These are phyloP conservation scores for Aspergillus nidulans DNA, from an alignment of 495 filamentous ascomycete genomes.

Conservation along the genomic window DNA sequence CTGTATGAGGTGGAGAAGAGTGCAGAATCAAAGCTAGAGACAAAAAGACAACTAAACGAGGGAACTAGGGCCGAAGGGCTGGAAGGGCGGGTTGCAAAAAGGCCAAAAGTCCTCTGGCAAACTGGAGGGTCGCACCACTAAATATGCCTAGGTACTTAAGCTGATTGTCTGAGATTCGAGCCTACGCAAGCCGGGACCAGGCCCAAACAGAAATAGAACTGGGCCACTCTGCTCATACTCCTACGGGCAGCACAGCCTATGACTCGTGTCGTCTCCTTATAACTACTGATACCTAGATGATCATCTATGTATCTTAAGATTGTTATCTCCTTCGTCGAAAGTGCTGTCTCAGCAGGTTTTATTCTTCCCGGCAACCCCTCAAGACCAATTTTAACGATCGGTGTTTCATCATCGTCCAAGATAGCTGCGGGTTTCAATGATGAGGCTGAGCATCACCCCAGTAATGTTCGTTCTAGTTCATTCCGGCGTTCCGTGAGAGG, in stretches of 20 bases:
- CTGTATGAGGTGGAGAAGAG: background rate
- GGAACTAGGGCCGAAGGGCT: background rate
- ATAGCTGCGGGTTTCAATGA: constrained; percentile 1
- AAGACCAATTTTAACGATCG: constrained; percentile 8
- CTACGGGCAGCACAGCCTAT: background rate
- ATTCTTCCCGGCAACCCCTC: background rate
- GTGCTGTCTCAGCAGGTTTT: background rate
- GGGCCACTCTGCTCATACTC: background rate
- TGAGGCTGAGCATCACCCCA: constrained; percentile 5
- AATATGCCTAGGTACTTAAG: background rate
- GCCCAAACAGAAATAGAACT: background rate
- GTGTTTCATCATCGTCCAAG: constrained; percentile 13
- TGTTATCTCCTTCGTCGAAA: background rate
- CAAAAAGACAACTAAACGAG: constrained; percentile 3
- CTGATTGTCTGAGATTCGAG: background rate
- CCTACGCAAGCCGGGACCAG: background rate
- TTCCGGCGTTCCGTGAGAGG: background rate
- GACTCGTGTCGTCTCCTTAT: too few relatives aligned
- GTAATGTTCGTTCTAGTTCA: background rate
- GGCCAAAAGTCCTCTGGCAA: background rate
- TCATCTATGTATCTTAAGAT: background rate
- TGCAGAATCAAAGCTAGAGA: background rate
- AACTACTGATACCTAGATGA: background rate
- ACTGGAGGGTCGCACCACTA: constrained; percentile 7
- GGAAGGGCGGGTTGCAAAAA: constrained; percentile 1